Evolutionary conservation across 768 basidiomycete genomes (phyloP), one percentile per base, ranked within the genome.

Genomic region (Mycena leptocephala): DNA sequence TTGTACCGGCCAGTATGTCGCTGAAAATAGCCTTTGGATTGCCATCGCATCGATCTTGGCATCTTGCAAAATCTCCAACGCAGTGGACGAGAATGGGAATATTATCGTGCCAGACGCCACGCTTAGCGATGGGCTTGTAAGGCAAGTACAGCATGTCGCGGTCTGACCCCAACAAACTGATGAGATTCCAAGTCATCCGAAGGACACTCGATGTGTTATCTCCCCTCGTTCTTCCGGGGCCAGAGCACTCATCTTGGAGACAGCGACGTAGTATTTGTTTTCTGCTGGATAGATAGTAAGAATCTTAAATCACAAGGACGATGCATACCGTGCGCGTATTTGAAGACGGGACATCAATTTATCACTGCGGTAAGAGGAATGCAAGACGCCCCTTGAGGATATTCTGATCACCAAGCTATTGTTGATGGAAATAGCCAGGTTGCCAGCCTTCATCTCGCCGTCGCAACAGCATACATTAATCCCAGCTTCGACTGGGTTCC

Each of bases 1-100:
- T 11, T 92, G 90, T 76, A 90, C 90, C 0, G 91, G 91, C 6
- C 65, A 78, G 37, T 81, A 90, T 77, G 84, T 92, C 30, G 87
- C 88, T 70, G 88, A 90, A 64, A 84, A 85, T 5, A 88, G 89
- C 2, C 74, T 87, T 37, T 92, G 90, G 88, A 82, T 91, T 33
- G 81, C 88, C 28, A 82, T 88, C 16, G 87, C 88, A 0, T 82
- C 85, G 9, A 86, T 91, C 77, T 82, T 91, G 9, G 87, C 90
- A 1, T 87, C 88, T 46, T 78, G 91, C 61, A 86, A 88, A 20
- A 84, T 91, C 22, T 43, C 79, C 20, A 88, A 86, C 81, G 84
- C 86, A 14, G 69, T 82, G n/a, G 88, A 88, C 82, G 82, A 69
- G 58, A 75, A 14, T 85, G 90, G 26, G 32, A 72, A 26, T 78